Percentiles rank a stretch among this genome's conserved stretches.
These are phyloP conservation scores for Penicillium silybi DNA, from an alignment of 495 filamentous ascomycete genomes.

Conservation along the genomic window DNA sequence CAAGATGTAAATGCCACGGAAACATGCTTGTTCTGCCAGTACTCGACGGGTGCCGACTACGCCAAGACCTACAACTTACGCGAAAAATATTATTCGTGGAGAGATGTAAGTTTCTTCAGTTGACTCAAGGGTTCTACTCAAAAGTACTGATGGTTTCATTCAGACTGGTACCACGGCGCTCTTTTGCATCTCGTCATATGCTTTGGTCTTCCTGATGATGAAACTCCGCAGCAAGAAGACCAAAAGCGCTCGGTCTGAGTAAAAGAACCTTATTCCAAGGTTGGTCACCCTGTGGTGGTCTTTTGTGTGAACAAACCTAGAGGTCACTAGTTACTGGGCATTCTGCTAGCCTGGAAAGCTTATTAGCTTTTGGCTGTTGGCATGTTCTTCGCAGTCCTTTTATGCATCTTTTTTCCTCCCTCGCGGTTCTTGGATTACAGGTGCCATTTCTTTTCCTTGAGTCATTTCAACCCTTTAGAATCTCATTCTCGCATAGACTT, in stretches of 20 bases:
- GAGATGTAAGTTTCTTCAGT: constrained; percentile 31
- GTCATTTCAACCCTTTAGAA: no score
- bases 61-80: constrained; percentile 37
- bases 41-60: constrained; percentile 35
- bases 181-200: constrained; percentile 40
- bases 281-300: not conserved
- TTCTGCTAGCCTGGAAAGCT: not conserved
- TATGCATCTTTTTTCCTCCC: no score
- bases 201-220: constrained; percentile 41
- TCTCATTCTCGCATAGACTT: no score
- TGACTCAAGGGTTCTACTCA: not conserved
- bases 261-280: not conserved
- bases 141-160: constrained; percentile 5
- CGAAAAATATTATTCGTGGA: constrained; percentile 41
- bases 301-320: not conserved
- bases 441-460: no score
- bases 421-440: no score
- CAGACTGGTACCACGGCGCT: constrained; percentile 41
- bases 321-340: not conserved
- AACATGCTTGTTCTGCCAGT: constrained; percentile 61
- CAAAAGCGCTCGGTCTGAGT: constrained; percentile 32
- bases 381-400: not conserved
- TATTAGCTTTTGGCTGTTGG: not conserved
- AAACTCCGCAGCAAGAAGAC: constrained; percentile 44
- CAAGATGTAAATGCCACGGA: constrained; percentile 47